Evolutionary conservation across 2,329 filamentous ascomycete species (phyloP), one percentile per base, ranked within the genome.

Genomic region (Beauveria varroae): DNA sequence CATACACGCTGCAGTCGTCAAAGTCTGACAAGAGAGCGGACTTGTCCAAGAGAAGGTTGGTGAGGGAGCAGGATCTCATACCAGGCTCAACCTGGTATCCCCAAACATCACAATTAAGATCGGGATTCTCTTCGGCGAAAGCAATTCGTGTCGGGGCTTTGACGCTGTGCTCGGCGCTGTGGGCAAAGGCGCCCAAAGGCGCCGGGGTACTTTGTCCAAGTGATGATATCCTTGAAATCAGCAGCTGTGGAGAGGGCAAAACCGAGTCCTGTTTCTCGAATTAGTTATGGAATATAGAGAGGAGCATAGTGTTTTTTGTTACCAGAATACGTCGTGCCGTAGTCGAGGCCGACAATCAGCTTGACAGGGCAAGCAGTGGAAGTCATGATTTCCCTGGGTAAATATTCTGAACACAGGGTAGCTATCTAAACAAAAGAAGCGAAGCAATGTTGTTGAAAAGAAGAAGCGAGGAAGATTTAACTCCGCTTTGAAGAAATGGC

Each of bases 271-370:
- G n/a, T 26, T 22, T 14, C 10, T 34, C 4, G 30, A 16, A 24
- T 40, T 22, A 18, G 9, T 9, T 3, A 8, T 18, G 0, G 1
- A 5, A 3, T 14, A 0, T 43, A 20, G 7, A 14, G 14, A 40
- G 14, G 18, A 26, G 7, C 1, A 24, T 18, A 6, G 14, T 3
- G 6, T 26, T 7, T 9, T 5, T 6, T 1, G 14, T 16, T 24
- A 44, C 65, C 65, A 5, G 65, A 66, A 14, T 66, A 66, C 1
- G 64, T 66, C 5, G 65, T 66, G 2, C 65, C 65, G 41, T 66
- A 66, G 26, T 66, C 65, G 3, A 66, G 46, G 37, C 57, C 57
- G 14, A 59, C 47, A 37, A 59, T 60, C 1, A 60, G 57, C 41
- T 53, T 52, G 9, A 59, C 5, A 3, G 8, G 30, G 18, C n/a